A percentile compares a stretch with the other conserved stretches of the same genome.
phyloP scores from a whole-genome alignment of 2,329 filamentous ascomycete species.

The Escovopsis sp. region DNA sequence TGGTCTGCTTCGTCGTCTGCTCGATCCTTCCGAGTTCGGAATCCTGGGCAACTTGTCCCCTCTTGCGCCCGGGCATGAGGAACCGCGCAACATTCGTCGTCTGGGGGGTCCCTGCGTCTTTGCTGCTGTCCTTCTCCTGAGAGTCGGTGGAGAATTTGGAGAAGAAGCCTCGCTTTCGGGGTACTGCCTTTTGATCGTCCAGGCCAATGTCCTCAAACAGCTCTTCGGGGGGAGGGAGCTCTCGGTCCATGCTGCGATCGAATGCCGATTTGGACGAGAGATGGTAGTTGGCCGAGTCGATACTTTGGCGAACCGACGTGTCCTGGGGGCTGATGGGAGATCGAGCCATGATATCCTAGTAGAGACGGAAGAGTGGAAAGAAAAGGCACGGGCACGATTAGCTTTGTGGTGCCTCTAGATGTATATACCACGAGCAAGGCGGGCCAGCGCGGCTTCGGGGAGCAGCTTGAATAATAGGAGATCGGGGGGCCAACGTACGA shows the following conservation, averaged over 20 bases:
- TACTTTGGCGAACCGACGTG: conserved; percentile 54
- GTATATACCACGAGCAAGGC: too few species aligned
- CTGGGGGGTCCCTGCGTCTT: conserved; percentile 10
- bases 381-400: background rate
- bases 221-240: conserved; percentile 58
- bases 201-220: conserved; percentile 83
- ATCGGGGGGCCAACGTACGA: conserved; percentile 45
- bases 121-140: conserved; percentile 19
- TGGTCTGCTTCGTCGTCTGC: conserved; percentile 14
- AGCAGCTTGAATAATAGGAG: background rate
- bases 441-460: background rate
- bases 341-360: conserved; percentile 75
- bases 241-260: conserved; percentile 41
- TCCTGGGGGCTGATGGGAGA: conserved; percentile 56
- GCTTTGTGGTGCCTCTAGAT: too few species aligned
- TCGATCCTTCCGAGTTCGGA: conserved; percentile 57
- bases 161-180: conserved; percentile 56
- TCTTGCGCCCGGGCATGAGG: conserved; percentile 56
- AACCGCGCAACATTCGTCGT: conserved; percentile 38
- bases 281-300: conserved; percentile 55
- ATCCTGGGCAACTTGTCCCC: conserved; percentile 49
- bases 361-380: background rate
- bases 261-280: conserved; percentile 44
- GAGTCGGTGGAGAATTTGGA: conserved; percentile 55
- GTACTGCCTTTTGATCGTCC: conserved; percentile 49